A percentile compares a stretch with the other conserved stretches of the same genome.
Evolutionary conservation across 306 rosid species (phyloP).

Genomic region (Macrotyloma uniflorum): DNA sequence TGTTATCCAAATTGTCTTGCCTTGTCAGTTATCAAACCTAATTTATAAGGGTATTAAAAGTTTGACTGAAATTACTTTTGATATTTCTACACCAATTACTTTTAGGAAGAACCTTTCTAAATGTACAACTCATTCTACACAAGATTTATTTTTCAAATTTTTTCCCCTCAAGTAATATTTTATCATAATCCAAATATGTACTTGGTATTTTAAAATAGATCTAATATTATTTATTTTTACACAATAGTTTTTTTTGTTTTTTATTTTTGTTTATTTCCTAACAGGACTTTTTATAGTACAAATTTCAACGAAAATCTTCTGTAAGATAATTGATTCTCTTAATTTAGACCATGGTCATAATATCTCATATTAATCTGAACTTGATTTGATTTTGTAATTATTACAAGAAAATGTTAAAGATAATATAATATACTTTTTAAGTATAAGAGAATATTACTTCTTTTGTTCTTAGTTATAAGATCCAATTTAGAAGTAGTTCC

Average conservation of each 20-base stretch:
- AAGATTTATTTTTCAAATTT: too few species aligned
- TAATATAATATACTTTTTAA: too few species aligned
- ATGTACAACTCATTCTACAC: too few species aligned
- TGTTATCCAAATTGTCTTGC: slow-evolving; percentile 26
- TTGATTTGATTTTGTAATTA: background rate
- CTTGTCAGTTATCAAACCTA: slow-evolving; percentile 9
- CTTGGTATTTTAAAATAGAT: too few species aligned
- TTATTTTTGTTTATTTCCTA: background rate
- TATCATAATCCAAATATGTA: too few species aligned
- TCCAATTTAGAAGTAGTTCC: too few species aligned
- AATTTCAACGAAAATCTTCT: slow-evolving; percentile 15
- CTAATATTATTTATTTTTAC: too few species aligned
- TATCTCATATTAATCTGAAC: slow-evolving; percentile 4
- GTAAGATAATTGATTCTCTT: background rate
- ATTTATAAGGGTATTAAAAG: slow-evolving; percentile 19
- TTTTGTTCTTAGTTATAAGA: too few species aligned
- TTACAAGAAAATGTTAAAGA: slow-evolving; percentile 9
- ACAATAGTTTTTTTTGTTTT: background rate
- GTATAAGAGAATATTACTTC: too few species aligned
- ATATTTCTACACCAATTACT: slow-evolving; percentile 20
- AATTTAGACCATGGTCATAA: slow-evolving; percentile 5
- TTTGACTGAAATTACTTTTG: background rate
- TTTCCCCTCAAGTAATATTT: too few species aligned
- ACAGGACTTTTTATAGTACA: background rate
- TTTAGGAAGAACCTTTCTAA: too few species aligned